These are phyloP conservation scores for Pistacia atlantica DNA, from an alignment of 345 rosid species.

Conservation along the genomic window DNA sequence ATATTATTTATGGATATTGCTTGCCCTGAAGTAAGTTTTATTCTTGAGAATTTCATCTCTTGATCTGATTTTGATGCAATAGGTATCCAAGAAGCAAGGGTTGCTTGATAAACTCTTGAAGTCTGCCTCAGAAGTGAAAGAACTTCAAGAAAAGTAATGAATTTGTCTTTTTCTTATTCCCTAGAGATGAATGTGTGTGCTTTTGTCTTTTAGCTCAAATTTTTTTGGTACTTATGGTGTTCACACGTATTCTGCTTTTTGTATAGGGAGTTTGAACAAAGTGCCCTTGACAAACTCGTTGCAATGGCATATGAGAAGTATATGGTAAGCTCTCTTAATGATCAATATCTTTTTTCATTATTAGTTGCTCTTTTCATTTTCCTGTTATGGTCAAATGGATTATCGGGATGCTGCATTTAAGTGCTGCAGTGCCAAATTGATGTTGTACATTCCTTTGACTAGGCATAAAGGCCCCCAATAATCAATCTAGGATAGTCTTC, in stretches of 20 bases:
- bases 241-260: constrained; percentile 10
- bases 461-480: background rate
- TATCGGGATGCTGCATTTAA: background rate
- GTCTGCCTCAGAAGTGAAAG: constrained; percentile 63
- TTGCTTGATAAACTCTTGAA: constrained; percentile 61
- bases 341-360: background rate
- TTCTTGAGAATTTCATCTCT: background rate
- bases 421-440: constrained; percentile 3
- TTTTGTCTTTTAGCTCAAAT: constrained; percentile 13
- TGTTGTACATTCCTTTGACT: constrained; percentile 3
- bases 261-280: constrained; percentile 70
- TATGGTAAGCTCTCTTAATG: constrained; percentile 47
- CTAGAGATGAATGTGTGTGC: constrained; percentile 20
- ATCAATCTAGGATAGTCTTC: constrained; percentile 2
- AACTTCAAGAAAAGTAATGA: constrained; percentile 71
- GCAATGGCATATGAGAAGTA: constrained; percentile 85
- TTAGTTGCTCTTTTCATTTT: background rate
- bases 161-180: constrained; percentile 19
- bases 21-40: constrained; percentile 9
- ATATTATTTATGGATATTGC: constrained; percentile 17
- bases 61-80: constrained; percentile 20
- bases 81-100: constrained; percentile 78
- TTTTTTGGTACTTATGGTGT: constrained; percentile 12
- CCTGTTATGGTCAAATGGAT: background rate
- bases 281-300: constrained; percentile 76